Evolutionary conservation across 306 rosid genomes (phyloP).

Genomic region (Chamaecrista fasciculata): DNA sequence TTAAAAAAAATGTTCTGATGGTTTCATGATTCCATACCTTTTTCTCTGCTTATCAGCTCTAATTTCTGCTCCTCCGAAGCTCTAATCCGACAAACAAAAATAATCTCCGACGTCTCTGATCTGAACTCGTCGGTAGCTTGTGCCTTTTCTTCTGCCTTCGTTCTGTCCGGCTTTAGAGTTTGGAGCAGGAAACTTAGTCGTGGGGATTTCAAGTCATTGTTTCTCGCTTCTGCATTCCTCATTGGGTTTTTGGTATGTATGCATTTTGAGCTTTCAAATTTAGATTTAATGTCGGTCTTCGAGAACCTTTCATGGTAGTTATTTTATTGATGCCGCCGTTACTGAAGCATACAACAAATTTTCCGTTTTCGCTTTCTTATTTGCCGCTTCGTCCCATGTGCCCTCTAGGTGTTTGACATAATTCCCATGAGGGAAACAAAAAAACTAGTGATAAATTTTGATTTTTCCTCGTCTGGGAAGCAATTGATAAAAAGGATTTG

Average conservation of each 20-base stretch:
- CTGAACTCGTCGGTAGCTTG: too few relatives aligned
- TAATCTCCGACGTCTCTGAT: too few relatives aligned
- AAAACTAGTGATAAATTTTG: background rate
- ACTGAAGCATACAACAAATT: background rate
- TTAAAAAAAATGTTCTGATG: conserved; percentile 11
- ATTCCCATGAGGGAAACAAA: background rate
- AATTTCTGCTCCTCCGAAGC: too few relatives aligned
- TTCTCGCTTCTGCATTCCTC: background rate
- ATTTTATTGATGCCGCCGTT: background rate
- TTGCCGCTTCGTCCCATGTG: background rate
- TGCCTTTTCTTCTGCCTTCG: too few relatives aligned
- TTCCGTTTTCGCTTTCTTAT: background rate
- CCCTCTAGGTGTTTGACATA: background rate
- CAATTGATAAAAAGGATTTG: too few relatives aligned
- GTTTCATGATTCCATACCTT: too few relatives aligned
- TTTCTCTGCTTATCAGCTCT: too few relatives aligned
- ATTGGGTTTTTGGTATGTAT: background rate
- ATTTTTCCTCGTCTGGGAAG: too few relatives aligned
- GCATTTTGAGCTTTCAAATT: background rate
- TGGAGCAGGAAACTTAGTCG: background rate
- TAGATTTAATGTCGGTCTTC: background rate
- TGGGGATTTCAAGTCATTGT: background rate
- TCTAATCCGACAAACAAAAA: too few relatives aligned
- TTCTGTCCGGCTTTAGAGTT: background rate
- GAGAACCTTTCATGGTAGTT: background rate